Conservation (phyloP, 164 flowering plant species). For the Pachysandra terminalis region DNA sequence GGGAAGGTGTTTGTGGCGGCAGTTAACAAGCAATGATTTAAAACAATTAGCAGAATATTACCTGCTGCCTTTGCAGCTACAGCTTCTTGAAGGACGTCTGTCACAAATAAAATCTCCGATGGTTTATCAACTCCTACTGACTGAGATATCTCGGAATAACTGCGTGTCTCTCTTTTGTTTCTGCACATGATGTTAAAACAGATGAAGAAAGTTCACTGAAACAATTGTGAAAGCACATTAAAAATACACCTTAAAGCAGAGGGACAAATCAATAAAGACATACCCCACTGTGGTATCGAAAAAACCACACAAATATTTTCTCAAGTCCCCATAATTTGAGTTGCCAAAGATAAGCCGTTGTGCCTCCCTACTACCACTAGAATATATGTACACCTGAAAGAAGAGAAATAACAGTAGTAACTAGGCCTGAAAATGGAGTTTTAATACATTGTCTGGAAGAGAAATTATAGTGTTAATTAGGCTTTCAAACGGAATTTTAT, state of each 20-base stretch:
- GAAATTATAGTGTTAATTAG: too few species aligned
- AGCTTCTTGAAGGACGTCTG: slow-evolving; percentile 91
- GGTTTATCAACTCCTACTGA: slow-evolving; percentile 86
- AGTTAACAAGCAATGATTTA: not conserved
- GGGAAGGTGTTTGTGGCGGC: too few species aligned
- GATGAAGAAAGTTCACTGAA: not conserved
- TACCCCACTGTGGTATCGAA: slow-evolving; percentile 91
- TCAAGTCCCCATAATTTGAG: slow-evolving; percentile 77
- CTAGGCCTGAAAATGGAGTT: not conserved
- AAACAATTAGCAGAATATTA: slow-evolving; percentile 17
- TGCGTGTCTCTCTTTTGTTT: slow-evolving; percentile 71
- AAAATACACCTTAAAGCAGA: slow-evolving; percentile 1
- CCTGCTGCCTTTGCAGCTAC: slow-evolving; percentile 93
- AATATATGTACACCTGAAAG: slow-evolving; percentile 86
- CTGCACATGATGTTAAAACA: slow-evolving; percentile 27
- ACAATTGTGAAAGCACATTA: not conserved
- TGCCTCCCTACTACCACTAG: slow-evolving; percentile 98
- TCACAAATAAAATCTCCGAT: slow-evolving; percentile 73
- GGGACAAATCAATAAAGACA: slow-evolving; percentile 6
- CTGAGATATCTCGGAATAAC: slow-evolving; percentile 70
- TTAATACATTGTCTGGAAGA: not conserved
- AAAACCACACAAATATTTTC: slow-evolving; percentile 79
- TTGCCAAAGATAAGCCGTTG: slow-evolving; percentile 92
- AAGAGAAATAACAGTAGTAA: slow-evolving; percentile 1
- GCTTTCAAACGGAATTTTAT: too few species aligned